Evolutionary conservation across 23 red algal species (phyloP).

Genomic region (Chondrus crispus): DNA sequence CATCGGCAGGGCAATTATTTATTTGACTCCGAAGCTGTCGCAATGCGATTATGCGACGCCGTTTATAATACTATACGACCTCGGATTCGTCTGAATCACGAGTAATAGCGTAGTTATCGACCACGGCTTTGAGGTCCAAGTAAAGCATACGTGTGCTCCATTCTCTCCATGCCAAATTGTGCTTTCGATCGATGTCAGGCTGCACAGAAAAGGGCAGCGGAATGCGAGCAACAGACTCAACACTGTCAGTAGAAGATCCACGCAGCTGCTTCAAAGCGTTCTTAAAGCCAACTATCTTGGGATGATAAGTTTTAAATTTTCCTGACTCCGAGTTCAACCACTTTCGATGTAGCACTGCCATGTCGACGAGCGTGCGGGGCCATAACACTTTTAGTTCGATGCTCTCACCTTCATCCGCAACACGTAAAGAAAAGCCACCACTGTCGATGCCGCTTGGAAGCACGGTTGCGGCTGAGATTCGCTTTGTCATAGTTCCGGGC

Average conservation of each 20-base stretch:
- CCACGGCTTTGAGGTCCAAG: neutral
- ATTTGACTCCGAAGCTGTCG: too few relatives aligned
- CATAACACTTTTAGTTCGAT: neutral
- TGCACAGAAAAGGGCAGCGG: neutral
- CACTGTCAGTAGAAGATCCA: neutral
- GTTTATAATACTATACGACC: neutral
- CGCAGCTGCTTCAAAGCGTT: neutral
- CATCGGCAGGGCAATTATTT: too few relatives aligned
- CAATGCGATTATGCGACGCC: too few relatives aligned
- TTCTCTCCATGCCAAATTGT: neutral
- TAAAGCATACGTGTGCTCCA: neutral
- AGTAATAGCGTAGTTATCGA: neutral
- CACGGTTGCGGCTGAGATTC: constrained; percentile 2
- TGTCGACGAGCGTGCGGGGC: neutral
- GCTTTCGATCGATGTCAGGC: neutral
- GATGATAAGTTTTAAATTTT: neutral
- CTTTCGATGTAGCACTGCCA: neutral
- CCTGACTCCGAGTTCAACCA: neutral
- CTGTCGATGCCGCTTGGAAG: neutral
- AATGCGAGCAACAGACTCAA: neutral
- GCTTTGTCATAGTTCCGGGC: neutral
- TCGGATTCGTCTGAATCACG: neutral
- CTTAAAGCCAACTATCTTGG: neutral
- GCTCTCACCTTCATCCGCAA: neutral
- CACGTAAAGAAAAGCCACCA: neutral